Percentiles rank a stretch among this genome's conserved stretches.
Evolutionary conservation across 2,329 filamentous ascomycete genomes (phyloP).

Genomic region (Camptophora hylomeconis): DNA sequence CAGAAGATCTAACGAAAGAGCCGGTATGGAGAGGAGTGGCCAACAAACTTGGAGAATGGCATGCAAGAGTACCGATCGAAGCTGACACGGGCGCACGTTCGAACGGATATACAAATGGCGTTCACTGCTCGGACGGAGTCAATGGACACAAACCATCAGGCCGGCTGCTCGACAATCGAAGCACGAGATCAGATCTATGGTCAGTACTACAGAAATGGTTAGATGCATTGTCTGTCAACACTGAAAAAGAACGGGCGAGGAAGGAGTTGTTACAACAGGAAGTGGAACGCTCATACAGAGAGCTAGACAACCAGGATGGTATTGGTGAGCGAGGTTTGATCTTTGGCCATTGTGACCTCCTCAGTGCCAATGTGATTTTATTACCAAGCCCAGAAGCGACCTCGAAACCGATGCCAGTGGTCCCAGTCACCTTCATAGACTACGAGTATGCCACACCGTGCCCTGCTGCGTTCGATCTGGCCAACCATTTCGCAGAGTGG

Average conservation of each 20-base stretch:
- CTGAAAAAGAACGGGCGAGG: constrained; percentile 53
- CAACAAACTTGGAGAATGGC: constrained; percentile 78
- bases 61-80: constrained; percentile 53
- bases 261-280: constrained; percentile 61
- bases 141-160: constrained; percentile 10
- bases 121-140: constrained; percentile 33
- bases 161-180: constrained; percentile 44
- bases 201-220: constrained; percentile 96
- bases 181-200: constrained; percentile 78
- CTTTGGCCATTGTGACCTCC: constrained; percentile 46
- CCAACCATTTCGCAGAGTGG: constrained; percentile 98
- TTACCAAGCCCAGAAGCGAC: constrained; percentile 33
- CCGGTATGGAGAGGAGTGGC: constrained; percentile 74
- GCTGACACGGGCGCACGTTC: constrained; percentile 25
- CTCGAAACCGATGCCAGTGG: constrained; percentile 27
- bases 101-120: constrained; percentile 28
- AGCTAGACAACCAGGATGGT: constrained; percentile 64
- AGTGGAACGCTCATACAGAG: constrained; percentile 53
- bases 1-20: constrained; percentile 64
- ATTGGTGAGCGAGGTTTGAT: constrained; percentile 60
- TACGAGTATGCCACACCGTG: constrained; percentile 96
- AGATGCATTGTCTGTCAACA: constrained; percentile 62
- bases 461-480: constrained; percentile 87
- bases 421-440: constrained; percentile 76
- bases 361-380: constrained; percentile 94